A percentile compares a stretch with the other conserved stretches of the same genome.
These are phyloP conservation scores for Xylaria multiplex DNA, from an alignment of 2,329 filamentous ascomycete genomes.

Conservation along the genomic window DNA sequence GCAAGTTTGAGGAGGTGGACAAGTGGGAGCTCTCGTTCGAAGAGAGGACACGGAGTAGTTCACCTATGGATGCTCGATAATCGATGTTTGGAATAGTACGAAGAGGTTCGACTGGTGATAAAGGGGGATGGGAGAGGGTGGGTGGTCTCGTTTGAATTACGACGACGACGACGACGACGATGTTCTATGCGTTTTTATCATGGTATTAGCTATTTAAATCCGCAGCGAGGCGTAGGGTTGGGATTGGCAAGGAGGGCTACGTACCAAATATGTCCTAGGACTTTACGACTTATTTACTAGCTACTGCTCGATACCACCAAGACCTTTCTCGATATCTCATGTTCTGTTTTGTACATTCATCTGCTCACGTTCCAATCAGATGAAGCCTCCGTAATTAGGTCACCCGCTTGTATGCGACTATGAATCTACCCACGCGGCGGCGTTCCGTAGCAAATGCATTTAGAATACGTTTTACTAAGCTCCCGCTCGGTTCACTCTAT, in stretches of 20 bases:
- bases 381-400: not conserved
- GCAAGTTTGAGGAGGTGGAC: constrained; percentile 76
- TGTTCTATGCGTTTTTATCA: constrained; percentile 26
- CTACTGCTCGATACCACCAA: constrained; percentile 26
- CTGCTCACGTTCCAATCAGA: not conserved
- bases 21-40: constrained; percentile 75
- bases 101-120: constrained; percentile 7
- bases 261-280: constrained; percentile 29
- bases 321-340: not conserved
- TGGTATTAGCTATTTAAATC: constrained; percentile 34
- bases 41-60: constrained; percentile 67
- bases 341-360: not conserved
- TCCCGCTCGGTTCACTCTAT: not conserved
- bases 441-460: not conserved
- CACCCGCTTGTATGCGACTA: constrained; percentile 5
- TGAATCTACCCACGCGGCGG: not conserved
- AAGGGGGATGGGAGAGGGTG: constrained; percentile 3
- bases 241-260: constrained; percentile 21
- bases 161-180: constrained; percentile 31
- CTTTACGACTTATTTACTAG: constrained; percentile 23
- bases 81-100: not conserved
- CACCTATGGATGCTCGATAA: constrained; percentile 62
- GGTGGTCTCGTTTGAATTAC: constrained; percentile 22
- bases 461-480: not conserved
- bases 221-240: constrained; percentile 4